Percentiles rank a stretch among this genome's conserved stretches.
phyloP scores from a whole-genome alignment of 371 early-diverging fungal genomes.

The Dichotomocladium elegans region DNA sequence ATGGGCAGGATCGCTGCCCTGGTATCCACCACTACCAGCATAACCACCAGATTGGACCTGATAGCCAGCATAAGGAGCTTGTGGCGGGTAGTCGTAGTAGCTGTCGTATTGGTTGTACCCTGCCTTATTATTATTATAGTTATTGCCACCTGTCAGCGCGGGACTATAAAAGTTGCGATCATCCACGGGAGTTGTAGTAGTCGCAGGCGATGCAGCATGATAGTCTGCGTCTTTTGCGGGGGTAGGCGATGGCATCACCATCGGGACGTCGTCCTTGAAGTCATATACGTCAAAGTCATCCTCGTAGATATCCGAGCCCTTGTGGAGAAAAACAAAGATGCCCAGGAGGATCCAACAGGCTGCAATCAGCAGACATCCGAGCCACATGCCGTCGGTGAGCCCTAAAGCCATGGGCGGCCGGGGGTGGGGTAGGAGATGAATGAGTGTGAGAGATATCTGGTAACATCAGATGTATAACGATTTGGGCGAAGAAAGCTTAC shows the following conservation, averaged over 20 bases:
- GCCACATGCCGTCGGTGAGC: slow-evolving; percentile 22
- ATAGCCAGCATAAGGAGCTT: slow-evolving; percentile 16
- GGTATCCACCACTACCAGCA: slow-evolving; percentile 1
- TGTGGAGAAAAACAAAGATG: slow-evolving; percentile 14
- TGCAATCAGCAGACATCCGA: slow-evolving; percentile 14
- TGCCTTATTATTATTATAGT: not conserved
- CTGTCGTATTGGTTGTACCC: slow-evolving; percentile 11
- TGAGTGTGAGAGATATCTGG: too few species aligned
- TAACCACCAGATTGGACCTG: slow-evolving; percentile 5
- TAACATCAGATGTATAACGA: too few species aligned
- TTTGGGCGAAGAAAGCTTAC: slow-evolving; percentile 15
- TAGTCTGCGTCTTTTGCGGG: not conserved
- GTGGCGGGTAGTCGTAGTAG: slow-evolving; percentile 15
- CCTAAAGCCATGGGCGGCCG: too few species aligned
- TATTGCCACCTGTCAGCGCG: not conserved
- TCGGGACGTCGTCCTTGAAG: slow-evolving; percentile 20
- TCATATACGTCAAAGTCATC: slow-evolving; percentile 23
- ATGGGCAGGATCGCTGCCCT: slow-evolving; percentile 13
- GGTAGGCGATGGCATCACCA: slow-evolving; percentile 17
- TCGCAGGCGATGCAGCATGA: slow-evolving; percentile 9
- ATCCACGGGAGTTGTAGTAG: not conserved
- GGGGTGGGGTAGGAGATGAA: too few species aligned
- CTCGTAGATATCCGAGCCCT: slow-evolving; percentile 21
- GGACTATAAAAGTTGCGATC: not conserved
- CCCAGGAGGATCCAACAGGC: slow-evolving; percentile 15